Evolutionary conservation across 1,284 basidiomycete genomes (phyloP).

Genomic region (Hypsizygus ulmarius): DNA sequence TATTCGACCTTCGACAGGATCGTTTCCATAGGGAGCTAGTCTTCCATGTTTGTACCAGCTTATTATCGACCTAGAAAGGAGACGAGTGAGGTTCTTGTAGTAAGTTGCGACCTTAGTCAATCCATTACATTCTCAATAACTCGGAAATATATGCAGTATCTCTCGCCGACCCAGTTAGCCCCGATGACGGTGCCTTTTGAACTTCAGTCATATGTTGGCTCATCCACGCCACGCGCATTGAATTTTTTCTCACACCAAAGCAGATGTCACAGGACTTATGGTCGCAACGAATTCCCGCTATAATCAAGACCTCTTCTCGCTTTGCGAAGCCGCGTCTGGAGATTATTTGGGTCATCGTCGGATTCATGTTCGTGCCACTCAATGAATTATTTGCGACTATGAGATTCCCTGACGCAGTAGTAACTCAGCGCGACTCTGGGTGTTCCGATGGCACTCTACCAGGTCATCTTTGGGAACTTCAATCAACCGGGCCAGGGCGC

Average conservation of each 20-base stretch:
- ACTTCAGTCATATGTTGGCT: constrained; percentile 29
- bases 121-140: too few species aligned
- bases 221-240: too few species aligned
- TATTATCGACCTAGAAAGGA: constrained; percentile 13
- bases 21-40: constrained; percentile 1
- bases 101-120: constrained; percentile 29
- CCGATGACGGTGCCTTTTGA: constrained; percentile 35
- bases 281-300: constrained; percentile 39
- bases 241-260: neutral
- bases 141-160: too few species aligned
- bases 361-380: constrained; percentile 38
- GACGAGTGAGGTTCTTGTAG: constrained; percentile 24
- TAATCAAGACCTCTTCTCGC: constrained; percentile 37
- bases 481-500: too few species aligned
- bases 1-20: constrained; percentile 6
- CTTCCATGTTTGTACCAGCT: constrained; percentile 1
- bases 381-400: constrained; percentile 22
- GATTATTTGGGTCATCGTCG: constrained; percentile 38
- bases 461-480: too few species aligned
- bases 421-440: too few species aligned
- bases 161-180: constrained; percentile 19
- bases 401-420: too few species aligned
- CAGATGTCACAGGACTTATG: constrained; percentile 48
- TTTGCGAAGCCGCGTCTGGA: constrained; percentile 49
- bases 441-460: too few species aligned